A percentile compares a stretch with the other conserved stretches of the same genome.
Evolutionary conservation across 2,329 filamentous ascomycete species (phyloP).

Genomic region (Aspergillus tamarii): DNA sequence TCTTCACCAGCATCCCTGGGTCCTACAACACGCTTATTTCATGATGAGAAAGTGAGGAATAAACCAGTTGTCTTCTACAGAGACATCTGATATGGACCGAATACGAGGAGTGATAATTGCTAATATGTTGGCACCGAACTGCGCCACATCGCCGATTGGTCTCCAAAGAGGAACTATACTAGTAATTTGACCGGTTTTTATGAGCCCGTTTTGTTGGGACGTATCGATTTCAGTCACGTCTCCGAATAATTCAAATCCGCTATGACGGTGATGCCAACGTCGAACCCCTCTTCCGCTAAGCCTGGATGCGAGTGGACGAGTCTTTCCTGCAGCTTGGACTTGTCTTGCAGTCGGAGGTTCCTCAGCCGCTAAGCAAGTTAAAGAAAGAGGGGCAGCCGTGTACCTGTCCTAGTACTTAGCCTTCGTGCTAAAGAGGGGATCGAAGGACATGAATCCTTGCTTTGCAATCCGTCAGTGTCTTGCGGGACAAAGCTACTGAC

Average conservation of each 20-base stretch:
- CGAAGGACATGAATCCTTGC: neutral
- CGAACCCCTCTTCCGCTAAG: conserved; percentile 3
- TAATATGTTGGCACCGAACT: neutral
- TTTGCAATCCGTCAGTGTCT: neutral
- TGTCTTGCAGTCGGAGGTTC: conserved; percentile 1
- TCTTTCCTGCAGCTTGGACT: conserved; percentile 4
- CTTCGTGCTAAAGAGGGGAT: conserved; percentile 3
- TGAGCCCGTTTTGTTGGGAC: neutral
- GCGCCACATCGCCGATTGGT: conserved; percentile 7
- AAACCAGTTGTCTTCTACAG: neutral
- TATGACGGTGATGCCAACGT: conserved; percentile 1
- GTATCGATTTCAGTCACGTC: neutral
- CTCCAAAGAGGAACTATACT: neutral
- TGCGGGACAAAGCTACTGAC: neutral
- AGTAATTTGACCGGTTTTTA: neutral
- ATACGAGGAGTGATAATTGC: neutral
- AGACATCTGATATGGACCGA: neutral
- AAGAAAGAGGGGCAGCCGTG: conserved; percentile 5
- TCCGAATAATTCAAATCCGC: neutral
- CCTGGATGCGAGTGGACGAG: conserved; percentile 5
- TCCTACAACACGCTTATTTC: neutral
- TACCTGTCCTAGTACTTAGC: conserved; percentile 1
- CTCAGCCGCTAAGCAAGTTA: conserved; percentile 5
- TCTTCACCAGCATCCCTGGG: neutral
- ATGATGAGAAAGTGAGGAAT: neutral